Evolutionary conservation across 208 protist species (phyloP).

Genomic region (Giardia muris): DNA sequence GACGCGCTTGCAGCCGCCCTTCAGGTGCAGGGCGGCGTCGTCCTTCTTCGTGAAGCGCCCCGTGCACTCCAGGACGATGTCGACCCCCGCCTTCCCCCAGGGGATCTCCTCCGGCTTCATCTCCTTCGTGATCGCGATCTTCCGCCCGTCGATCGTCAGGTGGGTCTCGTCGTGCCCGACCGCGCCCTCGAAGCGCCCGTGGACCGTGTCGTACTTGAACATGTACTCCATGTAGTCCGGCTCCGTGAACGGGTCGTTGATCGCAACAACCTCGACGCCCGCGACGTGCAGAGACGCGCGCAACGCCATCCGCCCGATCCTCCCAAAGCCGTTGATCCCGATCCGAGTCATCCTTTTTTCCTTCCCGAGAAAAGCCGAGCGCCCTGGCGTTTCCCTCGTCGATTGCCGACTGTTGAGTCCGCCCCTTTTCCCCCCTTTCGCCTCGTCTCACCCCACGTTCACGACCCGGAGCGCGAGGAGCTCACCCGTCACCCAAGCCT

Average conservation of each 20-base stretch:
- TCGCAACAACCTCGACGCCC: slow-evolving; percentile 36
- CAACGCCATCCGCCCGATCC: slow-evolving; percentile 69
- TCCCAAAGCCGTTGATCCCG: slow-evolving; percentile 74
- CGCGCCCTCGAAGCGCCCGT: slow-evolving; percentile 63
- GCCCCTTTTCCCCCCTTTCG: too few species aligned
- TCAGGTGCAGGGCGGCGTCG: slow-evolving; percentile 69
- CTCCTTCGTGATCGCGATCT: slow-evolving; percentile 38
- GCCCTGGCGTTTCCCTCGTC: not conserved
- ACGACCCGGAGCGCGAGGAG: too few species aligned
- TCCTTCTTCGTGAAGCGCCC: slow-evolving; percentile 79
- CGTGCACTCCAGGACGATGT: slow-evolving; percentile 92
- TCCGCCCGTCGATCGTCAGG: slow-evolving; percentile 51
- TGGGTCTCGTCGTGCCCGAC: slow-evolving; percentile 43
- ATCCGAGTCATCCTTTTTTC: slow-evolving; percentile 4
- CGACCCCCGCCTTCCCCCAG: slow-evolving; percentile 47
- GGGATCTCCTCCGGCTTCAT: not conserved
- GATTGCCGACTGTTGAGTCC: too few species aligned
- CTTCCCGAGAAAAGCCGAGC: not conserved
- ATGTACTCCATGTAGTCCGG: slow-evolving; percentile 71
- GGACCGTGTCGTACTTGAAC: slow-evolving; percentile 77
- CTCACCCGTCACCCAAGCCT: too few species aligned
- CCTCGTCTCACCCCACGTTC: too few species aligned
- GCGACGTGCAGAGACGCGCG: slow-evolving; percentile 49
- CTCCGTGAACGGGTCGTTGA: slow-evolving; percentile 78
- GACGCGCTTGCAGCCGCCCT: slow-evolving; percentile 82